phyloP scores from a whole-genome alignment of 768 basidiomycete species.

The Termitomyces bulborhizus region DNA sequence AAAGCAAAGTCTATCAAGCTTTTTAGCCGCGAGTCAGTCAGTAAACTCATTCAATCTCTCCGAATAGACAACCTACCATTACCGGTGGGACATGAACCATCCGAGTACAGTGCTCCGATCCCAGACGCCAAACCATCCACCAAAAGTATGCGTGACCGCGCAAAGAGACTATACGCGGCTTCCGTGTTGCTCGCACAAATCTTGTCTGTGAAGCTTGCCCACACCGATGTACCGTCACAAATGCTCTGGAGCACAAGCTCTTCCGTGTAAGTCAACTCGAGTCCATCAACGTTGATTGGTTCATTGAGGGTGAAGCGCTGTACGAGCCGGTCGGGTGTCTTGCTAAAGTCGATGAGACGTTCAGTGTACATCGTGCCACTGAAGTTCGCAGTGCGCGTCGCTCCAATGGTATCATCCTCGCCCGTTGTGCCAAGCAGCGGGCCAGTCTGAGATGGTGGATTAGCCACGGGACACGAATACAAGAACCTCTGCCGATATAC shows the following conservation, averaged over 20 bases:
- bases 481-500: neutral
- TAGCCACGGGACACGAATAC: neutral
- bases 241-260: slow-evolving; percentile 4
- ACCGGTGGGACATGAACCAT: neutral
- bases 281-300: neutral
- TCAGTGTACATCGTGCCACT: neutral
- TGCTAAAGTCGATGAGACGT: neutral
- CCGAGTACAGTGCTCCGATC: neutral
- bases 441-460: neutral
- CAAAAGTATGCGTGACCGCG: neutral
- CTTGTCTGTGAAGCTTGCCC: slow-evolving; percentile 1
- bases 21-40: neutral
- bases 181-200: neutral
- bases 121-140: neutral
- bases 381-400: neutral
- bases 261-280: neutral
- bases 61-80: neutral
- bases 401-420: neutral
- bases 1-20: neutral
- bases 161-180: neutral
- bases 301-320: neutral
- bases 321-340: neutral
- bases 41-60: neutral
- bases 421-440: neutral
- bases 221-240: slow-evolving; percentile 2